Conservation (phyloP, 176 grass and related monocot species). For the Oryza rufipogon region DNA sequence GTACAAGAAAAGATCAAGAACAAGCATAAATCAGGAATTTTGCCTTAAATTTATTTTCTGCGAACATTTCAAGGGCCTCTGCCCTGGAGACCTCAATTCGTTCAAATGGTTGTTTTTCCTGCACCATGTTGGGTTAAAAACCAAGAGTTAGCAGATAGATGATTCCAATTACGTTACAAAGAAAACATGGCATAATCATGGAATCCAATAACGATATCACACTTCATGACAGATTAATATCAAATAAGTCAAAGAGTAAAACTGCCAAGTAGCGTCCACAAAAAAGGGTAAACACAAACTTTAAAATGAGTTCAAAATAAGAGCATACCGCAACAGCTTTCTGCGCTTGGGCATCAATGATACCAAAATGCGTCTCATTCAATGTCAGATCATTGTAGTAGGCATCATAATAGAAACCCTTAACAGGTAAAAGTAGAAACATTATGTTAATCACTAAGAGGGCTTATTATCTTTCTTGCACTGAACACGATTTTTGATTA, state of each 20-base stretch:
- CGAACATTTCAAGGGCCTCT: constrained; percentile 91
- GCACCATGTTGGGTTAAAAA: constrained; percentile 39
- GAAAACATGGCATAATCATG: not conserved
- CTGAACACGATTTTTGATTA: not conserved
- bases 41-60: constrained; percentile 98
- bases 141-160: constrained; percentile 6
- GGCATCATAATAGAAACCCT: constrained; percentile 99
- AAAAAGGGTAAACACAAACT: constrained; percentile 12
- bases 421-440: constrained; percentile 35
- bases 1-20: constrained; percentile 26
- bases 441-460: constrained; percentile 6
- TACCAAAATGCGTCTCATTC: constrained; percentile 82
- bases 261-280: not conserved
- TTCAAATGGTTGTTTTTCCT: constrained; percentile 99
- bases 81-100: constrained; percentile 92
- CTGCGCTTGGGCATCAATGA: constrained; percentile 79
- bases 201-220: not conserved
- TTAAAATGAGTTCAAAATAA: constrained; percentile 32
- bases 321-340: constrained; percentile 84
- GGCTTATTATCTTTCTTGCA: not conserved
- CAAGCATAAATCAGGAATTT: constrained; percentile 11
- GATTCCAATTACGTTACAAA: constrained; percentile 8
- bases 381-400: constrained; percentile 83
- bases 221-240: not conserved
- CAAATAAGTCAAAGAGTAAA: not conserved